These are phyloP conservation scores for Candida saitoana DNA, from an alignment of 805 yeast species.

Conservation along the genomic window DNA sequence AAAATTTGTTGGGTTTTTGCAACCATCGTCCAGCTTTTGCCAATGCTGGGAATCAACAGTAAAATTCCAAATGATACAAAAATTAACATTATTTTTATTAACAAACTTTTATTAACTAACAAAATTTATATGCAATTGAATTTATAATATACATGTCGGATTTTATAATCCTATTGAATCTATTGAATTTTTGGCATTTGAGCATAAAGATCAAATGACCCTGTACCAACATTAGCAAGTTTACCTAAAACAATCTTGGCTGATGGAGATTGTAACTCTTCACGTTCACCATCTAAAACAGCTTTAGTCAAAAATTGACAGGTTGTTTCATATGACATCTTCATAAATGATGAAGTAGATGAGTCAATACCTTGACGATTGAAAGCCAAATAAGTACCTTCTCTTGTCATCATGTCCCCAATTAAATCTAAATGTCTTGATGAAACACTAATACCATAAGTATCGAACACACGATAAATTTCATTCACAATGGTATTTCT, in stretches of 20 bases:
- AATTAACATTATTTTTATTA: neutral
- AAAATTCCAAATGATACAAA: no score
- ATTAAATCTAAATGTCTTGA: slow-evolving; percentile 92
- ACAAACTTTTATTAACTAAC: slow-evolving; percentile 1
- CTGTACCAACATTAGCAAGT: slow-evolving; percentile 90
- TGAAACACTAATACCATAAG: slow-evolving; percentile 91
- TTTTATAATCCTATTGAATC: slow-evolving; percentile 3
- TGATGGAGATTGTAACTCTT: slow-evolving; percentile 84
- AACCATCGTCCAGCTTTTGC: neutral
- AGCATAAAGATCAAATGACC: slow-evolving; percentile 79
- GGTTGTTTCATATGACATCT: slow-evolving; percentile 98
- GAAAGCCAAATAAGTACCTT: slow-evolving; percentile 94
- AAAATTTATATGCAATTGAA: slow-evolving; percentile 5
- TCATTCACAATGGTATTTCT: slow-evolving; percentile 95
- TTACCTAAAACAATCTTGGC: slow-evolving; percentile 92
- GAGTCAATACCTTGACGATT: slow-evolving; percentile 98
- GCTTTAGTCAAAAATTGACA: slow-evolving; percentile 96
- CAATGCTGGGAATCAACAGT: neutral
- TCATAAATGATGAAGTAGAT: slow-evolving; percentile 92
- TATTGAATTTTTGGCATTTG: slow-evolving; percentile 32
- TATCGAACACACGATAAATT: slow-evolving; percentile 91
- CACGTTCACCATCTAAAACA: slow-evolving; percentile 86
- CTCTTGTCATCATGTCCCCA: slow-evolving; percentile 99
- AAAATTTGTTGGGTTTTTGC: neutral
- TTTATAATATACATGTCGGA: neutral